phyloP scores from a whole-genome alignment of 1,139 yeast species.

The Saccharomyces hybrid region DNA sequence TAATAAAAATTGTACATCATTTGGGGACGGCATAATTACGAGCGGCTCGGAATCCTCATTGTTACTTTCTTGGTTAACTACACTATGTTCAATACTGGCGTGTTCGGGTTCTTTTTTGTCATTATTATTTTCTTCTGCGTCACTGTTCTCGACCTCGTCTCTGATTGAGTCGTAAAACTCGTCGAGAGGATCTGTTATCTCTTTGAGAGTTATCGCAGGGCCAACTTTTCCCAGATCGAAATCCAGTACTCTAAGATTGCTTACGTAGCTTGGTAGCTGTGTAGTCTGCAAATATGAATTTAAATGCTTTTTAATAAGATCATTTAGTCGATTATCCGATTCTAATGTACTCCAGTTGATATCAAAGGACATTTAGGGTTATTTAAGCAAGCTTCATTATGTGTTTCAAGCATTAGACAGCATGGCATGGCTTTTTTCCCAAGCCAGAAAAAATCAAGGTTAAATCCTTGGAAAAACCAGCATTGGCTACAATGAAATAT shows the following conservation, averaged over 20 bases:
- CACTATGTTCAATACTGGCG: constrained; percentile 2
- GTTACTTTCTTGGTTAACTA: not conserved
- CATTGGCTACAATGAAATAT: not conserved
- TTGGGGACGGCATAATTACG: constrained; percentile 9
- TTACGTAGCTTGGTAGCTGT: constrained; percentile 66
- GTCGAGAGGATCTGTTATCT: constrained; percentile 79
- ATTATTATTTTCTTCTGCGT: constrained; percentile 12
- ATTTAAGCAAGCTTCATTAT: not conserved
- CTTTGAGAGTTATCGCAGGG: constrained; percentile 73
- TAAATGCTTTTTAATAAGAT: constrained; percentile 51
- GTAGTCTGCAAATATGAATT: constrained; percentile 60
- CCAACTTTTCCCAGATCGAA: constrained; percentile 69
- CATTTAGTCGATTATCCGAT: constrained; percentile 47
- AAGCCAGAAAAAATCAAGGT: not conserved
- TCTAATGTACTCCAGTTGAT: constrained; percentile 74
- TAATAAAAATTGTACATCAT: constrained; percentile 67
- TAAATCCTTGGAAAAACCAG: not conserved
- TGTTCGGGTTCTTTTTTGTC: constrained; percentile 9
- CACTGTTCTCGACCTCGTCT: constrained; percentile 16
- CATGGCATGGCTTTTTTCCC: not conserved
- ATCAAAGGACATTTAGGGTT: constrained; percentile 67
- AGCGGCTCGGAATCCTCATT: not conserved
- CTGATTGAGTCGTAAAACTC: constrained; percentile 54
- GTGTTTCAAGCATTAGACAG: not conserved
- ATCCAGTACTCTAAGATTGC: constrained; percentile 59